Conservation (phyloP, 140 eudicot genomes). For the Cichorium intybus region DNA sequence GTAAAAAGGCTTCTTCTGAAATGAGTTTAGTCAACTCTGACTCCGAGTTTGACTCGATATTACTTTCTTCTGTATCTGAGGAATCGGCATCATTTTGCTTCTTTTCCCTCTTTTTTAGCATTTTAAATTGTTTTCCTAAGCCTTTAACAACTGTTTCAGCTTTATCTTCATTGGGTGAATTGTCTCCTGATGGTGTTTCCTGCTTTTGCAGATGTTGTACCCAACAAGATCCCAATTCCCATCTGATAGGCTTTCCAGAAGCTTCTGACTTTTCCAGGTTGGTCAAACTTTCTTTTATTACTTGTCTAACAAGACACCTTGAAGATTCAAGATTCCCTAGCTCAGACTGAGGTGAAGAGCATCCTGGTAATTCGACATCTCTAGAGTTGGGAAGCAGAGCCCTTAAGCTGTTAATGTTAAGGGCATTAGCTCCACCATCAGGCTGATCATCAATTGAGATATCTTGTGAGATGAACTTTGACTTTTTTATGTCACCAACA, state of each 20-base stretch:
- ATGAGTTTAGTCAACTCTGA: conserved; percentile 57
- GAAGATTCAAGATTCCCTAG: conserved; percentile 41
- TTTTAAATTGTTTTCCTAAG: conserved; percentile 87
- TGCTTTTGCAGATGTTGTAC: conserved; percentile 93
- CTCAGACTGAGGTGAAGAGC: conserved; percentile 43
- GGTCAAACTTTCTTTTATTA: conserved; percentile 59
- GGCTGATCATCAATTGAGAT: conserved; percentile 87
- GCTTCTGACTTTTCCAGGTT: conserved; percentile 44
- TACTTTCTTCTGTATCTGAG: conserved; percentile 47
- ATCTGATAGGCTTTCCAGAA: conserved; percentile 63
- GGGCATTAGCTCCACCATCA: conserved; percentile 96
- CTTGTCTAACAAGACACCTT: conserved; percentile 45
- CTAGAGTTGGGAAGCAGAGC: conserved; percentile 55
- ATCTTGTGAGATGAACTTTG: conserved; percentile 47
- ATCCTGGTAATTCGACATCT: conserved; percentile 47
- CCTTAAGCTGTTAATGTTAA: conserved; percentile 89
- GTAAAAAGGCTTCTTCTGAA: conserved; percentile 76
- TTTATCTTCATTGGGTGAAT: conserved; percentile 37
- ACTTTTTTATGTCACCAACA: conserved; percentile 73
- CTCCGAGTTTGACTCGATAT: conserved; percentile 32
- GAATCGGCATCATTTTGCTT: conserved; percentile 29
- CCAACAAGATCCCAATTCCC: conserved; percentile 99
- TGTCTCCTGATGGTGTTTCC: conserved; percentile 53
- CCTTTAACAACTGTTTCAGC: conserved; percentile 74
- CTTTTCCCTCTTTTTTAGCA: conserved; percentile 83